A percentile compares a stretch with the other conserved stretches of the same genome.
phyloP scores from a whole-genome alignment of 306 rosid species.

The Vigna angularis region DNA sequence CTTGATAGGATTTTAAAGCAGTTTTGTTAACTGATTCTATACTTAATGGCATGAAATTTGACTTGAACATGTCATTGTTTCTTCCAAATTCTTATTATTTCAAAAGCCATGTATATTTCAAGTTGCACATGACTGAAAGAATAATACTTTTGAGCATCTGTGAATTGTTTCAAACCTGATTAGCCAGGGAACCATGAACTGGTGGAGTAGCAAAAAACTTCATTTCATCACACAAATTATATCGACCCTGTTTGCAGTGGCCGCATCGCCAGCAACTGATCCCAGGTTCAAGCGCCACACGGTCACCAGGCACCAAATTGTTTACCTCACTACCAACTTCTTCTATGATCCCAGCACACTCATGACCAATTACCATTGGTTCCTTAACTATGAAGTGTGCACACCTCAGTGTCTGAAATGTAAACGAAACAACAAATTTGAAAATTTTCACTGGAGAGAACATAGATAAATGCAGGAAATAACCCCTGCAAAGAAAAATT shows the following conservation, averaged over 20 bases:
- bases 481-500: constrained; percentile 29
- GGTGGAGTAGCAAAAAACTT: constrained; percentile 94
- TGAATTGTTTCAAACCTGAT: constrained; percentile 66
- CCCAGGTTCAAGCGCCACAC: constrained; percentile 89
- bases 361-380: constrained; percentile 97
- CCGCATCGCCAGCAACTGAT: constrained; percentile 84
- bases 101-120: neutral
- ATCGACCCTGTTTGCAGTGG: constrained; percentile 81
- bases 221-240: constrained; percentile 89
- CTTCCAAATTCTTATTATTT: constrained; percentile 7
- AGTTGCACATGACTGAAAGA: neutral
- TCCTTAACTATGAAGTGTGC: constrained; percentile 82
- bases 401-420: constrained; percentile 68
- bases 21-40: constrained; percentile 1
- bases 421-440: constrained; percentile 36
- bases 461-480: constrained; percentile 2
- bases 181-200: constrained; percentile 88
- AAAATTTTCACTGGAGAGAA: neutral
- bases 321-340: constrained; percentile 78
- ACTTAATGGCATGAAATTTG: neutral
- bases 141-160: constrained; percentile 7
- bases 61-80: neutral
- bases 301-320: constrained; percentile 69
- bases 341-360: constrained; percentile 90
- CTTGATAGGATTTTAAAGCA: neutral